Base-by-base conservation (phyloP, 164 flowering plant species). In the Paratinospora sagittata region DNA sequence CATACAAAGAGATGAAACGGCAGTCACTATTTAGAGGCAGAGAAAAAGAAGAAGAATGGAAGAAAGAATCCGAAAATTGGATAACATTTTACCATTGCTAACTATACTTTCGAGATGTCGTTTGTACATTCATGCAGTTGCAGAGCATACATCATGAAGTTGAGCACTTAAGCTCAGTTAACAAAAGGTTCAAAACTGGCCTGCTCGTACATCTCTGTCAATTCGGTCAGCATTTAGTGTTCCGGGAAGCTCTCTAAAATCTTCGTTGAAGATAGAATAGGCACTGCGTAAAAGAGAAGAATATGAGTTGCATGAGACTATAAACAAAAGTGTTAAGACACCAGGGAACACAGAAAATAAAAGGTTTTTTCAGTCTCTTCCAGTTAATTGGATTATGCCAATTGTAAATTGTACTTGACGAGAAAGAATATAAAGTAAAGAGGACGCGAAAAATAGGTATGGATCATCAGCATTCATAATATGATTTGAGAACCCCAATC, bases 221-320 rank as follows among this genome's bases (percentile, higher is more conserved):
- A 94, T 77, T 12, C 95, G 92, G 69, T 94, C 98, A 43, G 97
- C 98, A 75, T 92, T 94, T 0, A 90, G 83, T 12, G 98, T 94
- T 21, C 98, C 98, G 6, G 98, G 98, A 74, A 94, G 91, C 83
- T 94, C 98, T 78, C 93, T 85, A 71, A 94, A 94, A 60, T 78
- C 93, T 70, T 94, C 97, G 63, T 94, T 94, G 86, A 94, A 94
- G 79, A 94, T 84, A 1, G 97, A 94, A 82, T 92, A 92, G 75
- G 98, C 98, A 81, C 98, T 94, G 96, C 81, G 76, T 26, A 43
- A 11, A 41, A 41, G n/a, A 70, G 10, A 26, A 57, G n/a, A 30
- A 21, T 6, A 39, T 1, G 8, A 8, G 37, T 41, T 0, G 33
- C 5, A 36, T 21, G 23, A 70, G 47, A 39, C 37, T n/a, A 26